Conservation (phyloP, 2,329 filamentous ascomycete genomes). For the Alternaria metachromatica region DNA sequence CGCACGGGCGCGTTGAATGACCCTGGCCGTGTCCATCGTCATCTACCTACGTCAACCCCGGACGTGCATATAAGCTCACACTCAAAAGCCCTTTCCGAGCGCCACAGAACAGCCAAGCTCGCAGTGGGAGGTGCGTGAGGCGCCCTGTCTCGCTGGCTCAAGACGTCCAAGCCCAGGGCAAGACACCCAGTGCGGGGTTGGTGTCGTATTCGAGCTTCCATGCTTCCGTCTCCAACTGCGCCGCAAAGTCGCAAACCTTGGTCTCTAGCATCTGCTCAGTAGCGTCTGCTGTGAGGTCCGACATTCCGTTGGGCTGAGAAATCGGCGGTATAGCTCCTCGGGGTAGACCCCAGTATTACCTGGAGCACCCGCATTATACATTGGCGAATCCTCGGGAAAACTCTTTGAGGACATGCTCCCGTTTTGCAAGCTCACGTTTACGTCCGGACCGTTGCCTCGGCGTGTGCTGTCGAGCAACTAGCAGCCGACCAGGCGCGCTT, state of each 20-base stretch:
- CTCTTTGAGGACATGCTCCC: slow-evolving; percentile 5
- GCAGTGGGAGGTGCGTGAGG: slow-evolving; percentile 14
- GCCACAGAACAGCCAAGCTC: slow-evolving; percentile 20
- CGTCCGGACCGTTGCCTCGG: slow-evolving; percentile 12
- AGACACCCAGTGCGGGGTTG: slow-evolving; percentile 35
- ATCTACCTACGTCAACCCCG: slow-evolving; percentile 27
- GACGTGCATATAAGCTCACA: slow-evolving; percentile 39
- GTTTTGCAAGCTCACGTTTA: slow-evolving; percentile 1
- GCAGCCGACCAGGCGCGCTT: neutral
- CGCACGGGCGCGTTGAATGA: neutral
- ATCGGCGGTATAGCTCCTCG: slow-evolving; percentile 4
- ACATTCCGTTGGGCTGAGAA: slow-evolving; percentile 16
- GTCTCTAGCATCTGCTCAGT: slow-evolving; percentile 6
- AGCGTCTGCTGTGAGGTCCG: slow-evolving; percentile 9
- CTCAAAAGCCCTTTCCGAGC: slow-evolving; percentile 35
- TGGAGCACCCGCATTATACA: slow-evolving; percentile 5
- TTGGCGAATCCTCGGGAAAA: slow-evolving; percentile 32
- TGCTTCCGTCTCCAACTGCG: slow-evolving; percentile 22
- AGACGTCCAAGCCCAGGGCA: slow-evolving; percentile 15
- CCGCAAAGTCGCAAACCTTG: slow-evolving; percentile 13
- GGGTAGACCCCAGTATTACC: neutral
- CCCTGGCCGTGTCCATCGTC: slow-evolving; percentile 30
- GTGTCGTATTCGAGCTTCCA: slow-evolving; percentile 28
- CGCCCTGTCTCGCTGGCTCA: slow-evolving; percentile 19
- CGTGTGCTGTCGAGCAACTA: neutral